Evolutionary conservation across 2,329 filamentous ascomycete species (phyloP).

Genomic region (Neonectria neomacrospora): DNA sequence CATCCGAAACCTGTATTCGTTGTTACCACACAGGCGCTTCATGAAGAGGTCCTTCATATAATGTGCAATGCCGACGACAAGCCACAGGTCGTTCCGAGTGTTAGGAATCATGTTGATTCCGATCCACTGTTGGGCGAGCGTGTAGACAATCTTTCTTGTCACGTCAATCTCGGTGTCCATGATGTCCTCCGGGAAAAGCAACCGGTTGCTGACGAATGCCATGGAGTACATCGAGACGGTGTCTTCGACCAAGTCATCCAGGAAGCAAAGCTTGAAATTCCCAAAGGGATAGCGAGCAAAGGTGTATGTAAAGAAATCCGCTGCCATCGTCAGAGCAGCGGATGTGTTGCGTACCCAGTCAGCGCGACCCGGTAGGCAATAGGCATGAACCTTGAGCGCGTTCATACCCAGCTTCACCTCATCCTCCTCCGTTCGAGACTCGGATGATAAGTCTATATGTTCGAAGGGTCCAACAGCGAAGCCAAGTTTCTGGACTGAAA

Average conservation of each 20-base stretch:
- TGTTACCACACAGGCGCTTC: slow-evolving; percentile 90
- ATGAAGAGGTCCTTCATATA: slow-evolving; percentile 97
- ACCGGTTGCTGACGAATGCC: slow-evolving; percentile 85
- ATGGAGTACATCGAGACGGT: slow-evolving; percentile 83
- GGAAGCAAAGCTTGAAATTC: slow-evolving; percentile 92
- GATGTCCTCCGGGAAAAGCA: slow-evolving; percentile 86
- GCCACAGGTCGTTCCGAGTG: slow-evolving; percentile 84
- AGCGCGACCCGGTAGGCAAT: slow-evolving; percentile 85
- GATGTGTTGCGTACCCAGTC: slow-evolving; percentile 90
- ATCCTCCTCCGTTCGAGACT: slow-evolving; percentile 89
- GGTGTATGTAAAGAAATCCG: slow-evolving; percentile 90
- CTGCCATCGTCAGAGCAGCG: slow-evolving; percentile 82
- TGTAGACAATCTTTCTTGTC: slow-evolving; percentile 82
- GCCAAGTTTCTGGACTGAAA: slow-evolving; percentile 88
- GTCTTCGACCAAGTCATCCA: slow-evolving; percentile 86
- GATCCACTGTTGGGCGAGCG: slow-evolving; percentile 91
- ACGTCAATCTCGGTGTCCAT: slow-evolving; percentile 87
- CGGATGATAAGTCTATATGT: slow-evolving; percentile 84
- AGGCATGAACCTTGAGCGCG: slow-evolving; percentile 89
- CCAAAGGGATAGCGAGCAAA: slow-evolving; percentile 93
- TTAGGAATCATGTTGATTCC: slow-evolving; percentile 92
- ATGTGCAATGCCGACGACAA: slow-evolving; percentile 88
- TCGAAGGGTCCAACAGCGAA: slow-evolving; percentile 97
- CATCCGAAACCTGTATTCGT: slow-evolving; percentile 91
- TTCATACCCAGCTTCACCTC: slow-evolving; percentile 91